Evolutionary conservation across 164 flowering plant genomes (phyloP).

Genomic region (Tinospora cordifolia): DNA sequence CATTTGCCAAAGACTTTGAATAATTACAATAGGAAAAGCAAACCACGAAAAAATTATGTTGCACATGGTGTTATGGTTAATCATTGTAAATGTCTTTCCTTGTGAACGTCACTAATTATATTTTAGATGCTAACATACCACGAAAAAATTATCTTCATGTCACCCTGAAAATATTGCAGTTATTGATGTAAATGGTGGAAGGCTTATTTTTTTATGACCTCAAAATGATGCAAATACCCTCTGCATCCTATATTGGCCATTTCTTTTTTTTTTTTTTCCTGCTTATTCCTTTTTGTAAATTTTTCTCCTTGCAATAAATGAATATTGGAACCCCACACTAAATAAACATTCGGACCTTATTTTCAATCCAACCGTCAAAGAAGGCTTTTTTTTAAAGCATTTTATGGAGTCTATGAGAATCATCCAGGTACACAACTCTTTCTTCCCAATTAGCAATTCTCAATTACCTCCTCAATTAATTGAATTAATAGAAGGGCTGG

Average conservation of each 20-base stretch:
- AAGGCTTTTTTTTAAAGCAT: constrained; percentile 80
- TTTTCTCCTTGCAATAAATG: background rate
- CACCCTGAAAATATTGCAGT: constrained; percentile 99
- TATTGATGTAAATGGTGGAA: constrained; percentile 97
- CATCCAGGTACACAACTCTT: constrained; percentile 63
- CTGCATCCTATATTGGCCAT: constrained; percentile 2
- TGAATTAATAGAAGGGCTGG: background rate
- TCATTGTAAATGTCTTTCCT: background rate
- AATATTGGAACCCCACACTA: constrained; percentile 12
- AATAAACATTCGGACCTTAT: constrained; percentile 27
- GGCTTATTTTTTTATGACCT: constrained; percentile 95
- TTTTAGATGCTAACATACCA: background rate
- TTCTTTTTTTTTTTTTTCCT: background rate
- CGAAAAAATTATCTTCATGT: constrained; percentile 38
- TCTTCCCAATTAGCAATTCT: background rate
- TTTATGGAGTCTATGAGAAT: constrained; percentile 95
- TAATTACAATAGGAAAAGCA: background rate
- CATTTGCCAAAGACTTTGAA: too few species aligned
- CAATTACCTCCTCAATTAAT: constrained; percentile 1
- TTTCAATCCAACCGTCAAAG: constrained; percentile 86
- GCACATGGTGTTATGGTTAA: background rate
- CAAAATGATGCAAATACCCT: constrained; percentile 95
- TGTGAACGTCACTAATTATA: background rate
- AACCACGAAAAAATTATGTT: background rate
- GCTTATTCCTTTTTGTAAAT: constrained; percentile 4